Conservation (phyloP, 2,329 filamentous ascomycete species). For the Fusarium foetens region DNA sequence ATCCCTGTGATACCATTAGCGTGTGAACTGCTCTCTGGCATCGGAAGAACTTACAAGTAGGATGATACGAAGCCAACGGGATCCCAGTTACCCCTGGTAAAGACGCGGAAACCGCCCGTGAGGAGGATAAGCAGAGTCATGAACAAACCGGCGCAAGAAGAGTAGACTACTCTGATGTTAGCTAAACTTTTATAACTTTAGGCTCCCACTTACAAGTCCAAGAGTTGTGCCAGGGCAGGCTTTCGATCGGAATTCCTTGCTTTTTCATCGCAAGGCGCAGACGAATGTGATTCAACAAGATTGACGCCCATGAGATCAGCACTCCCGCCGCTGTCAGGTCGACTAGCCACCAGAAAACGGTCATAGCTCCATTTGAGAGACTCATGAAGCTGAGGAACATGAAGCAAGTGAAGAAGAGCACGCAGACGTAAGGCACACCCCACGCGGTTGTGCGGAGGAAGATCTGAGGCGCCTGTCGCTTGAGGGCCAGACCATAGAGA, state of each 20-base stretch:
- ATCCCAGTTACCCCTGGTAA: conserved; percentile 69
- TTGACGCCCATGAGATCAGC: conserved; percentile 70
- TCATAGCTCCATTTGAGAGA: conserved; percentile 66
- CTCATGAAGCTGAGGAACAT: conserved; percentile 69
- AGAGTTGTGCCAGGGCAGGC: conserved; percentile 70
- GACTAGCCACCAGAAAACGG: conserved; percentile 74
- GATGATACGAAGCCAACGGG: conserved; percentile 67
- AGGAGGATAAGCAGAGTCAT: conserved; percentile 73
- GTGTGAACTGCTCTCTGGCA: accelerated
- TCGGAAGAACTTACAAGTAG: conserved; percentile 63
- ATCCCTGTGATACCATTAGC: conserved; percentile 55
- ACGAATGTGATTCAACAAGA: conserved; percentile 69
- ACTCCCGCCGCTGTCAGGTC: conserved; percentile 70
- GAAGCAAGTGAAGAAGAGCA: conserved; percentile 63
- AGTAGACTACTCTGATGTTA: conserved; percentile 58
- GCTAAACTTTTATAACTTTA: not conserved
- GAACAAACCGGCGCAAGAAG: conserved; percentile 68
- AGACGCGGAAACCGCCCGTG: conserved; percentile 74
- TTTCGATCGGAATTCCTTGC: conserved; percentile 61
- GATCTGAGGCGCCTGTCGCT: conserved; percentile 66
- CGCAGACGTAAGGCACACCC: conserved; percentile 70
- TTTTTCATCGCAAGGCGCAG: conserved; percentile 63
- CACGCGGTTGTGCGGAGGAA: conserved; percentile 69
- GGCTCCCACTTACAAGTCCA: conserved; percentile 64
- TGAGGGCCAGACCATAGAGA: conserved; percentile 68